These are phyloP conservation scores for Orbilia blumenaviensis DNA, from an alignment of 2,329 filamentous ascomycete genomes.

Conservation along the genomic window DNA sequence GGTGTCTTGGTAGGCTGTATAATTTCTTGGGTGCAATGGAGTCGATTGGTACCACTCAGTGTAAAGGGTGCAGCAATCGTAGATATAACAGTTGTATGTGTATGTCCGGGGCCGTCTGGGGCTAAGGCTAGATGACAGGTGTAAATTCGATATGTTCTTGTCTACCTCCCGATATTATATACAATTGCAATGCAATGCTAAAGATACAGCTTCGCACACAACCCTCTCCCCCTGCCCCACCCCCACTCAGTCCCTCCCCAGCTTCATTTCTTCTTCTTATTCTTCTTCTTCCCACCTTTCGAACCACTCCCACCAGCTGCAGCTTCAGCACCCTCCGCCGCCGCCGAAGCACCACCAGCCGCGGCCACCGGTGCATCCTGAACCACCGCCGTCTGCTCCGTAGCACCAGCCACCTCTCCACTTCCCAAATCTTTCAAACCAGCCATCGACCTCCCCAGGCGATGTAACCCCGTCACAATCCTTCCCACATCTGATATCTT, in stretches of 20 bases:
- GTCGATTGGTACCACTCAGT: too few relatives aligned
- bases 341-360: conserved; percentile 58
- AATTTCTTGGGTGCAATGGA: too few relatives aligned
- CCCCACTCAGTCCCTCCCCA: too few relatives aligned
- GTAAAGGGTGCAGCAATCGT: too few relatives aligned
- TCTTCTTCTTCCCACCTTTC: conserved; percentile 56
- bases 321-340: conserved; percentile 63
- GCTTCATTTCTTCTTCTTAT: conserved; percentile 49
- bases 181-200: too few relatives aligned
- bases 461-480: conserved; percentile 78
- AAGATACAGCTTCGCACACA: too few relatives aligned
- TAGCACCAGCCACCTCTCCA: conserved; percentile 60
- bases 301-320: conserved; percentile 55
- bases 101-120: too few relatives aligned
- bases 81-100: too few relatives aligned
- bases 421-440: conserved; percentile 63
- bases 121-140: too few relatives aligned
- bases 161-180: too few relatives aligned
- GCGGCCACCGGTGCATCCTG: conserved; percentile 60
- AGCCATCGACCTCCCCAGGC: conserved; percentile 72
- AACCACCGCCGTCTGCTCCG: conserved; percentile 51
- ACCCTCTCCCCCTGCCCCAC: conserved; percentile 25
- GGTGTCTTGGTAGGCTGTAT: too few relatives aligned
- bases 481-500: conserved; percentile 90
- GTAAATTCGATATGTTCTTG: too few relatives aligned